These are phyloP conservation scores for Beauveria scarabaeidicola DNA, from an alignment of 2,329 filamentous ascomycete species.

Conservation along the genomic window DNA sequence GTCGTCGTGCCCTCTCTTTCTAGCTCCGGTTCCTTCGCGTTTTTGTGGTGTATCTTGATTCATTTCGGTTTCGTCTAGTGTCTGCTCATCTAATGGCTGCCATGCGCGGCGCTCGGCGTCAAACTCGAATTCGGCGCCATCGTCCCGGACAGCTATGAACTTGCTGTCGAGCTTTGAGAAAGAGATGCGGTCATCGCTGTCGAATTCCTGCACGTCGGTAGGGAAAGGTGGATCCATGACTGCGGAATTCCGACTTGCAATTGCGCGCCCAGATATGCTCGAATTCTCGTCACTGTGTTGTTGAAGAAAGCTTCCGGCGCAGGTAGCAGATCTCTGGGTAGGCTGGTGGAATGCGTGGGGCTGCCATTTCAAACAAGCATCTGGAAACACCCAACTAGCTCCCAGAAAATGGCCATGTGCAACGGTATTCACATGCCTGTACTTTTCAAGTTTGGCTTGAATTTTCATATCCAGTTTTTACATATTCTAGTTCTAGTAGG, in stretches of 20 bases:
- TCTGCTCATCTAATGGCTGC: constrained; percentile 53
- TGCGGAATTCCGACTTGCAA: constrained; percentile 16
- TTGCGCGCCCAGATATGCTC: background rate
- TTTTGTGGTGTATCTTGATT: background rate
- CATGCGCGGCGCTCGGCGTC: constrained; percentile 63
- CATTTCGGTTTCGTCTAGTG: constrained; percentile 24
- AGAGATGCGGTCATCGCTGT: constrained; percentile 71
- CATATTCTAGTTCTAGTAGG: background rate
- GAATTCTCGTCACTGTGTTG: background rate
- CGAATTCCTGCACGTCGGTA: constrained; percentile 59
- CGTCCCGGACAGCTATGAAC: constrained; percentile 75
- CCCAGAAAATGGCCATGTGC: background rate
- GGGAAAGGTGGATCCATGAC: constrained; percentile 34
- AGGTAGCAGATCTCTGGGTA: background rate
- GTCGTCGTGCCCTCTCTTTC: constrained; percentile 36
- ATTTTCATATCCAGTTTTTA: background rate
- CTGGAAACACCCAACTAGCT: background rate
- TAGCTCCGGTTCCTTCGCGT: constrained; percentile 4
- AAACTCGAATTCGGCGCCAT: constrained; percentile 80
- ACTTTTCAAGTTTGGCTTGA: background rate
- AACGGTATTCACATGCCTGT: background rate
- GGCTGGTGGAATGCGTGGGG: constrained; percentile 3
- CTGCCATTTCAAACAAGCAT: background rate
- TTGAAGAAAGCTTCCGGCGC: background rate
- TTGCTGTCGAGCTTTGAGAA: constrained; percentile 78